Base-by-base conservation (phyloP, 805 yeast genomes). In the Schizosaccharomyces japonicus region DNA sequence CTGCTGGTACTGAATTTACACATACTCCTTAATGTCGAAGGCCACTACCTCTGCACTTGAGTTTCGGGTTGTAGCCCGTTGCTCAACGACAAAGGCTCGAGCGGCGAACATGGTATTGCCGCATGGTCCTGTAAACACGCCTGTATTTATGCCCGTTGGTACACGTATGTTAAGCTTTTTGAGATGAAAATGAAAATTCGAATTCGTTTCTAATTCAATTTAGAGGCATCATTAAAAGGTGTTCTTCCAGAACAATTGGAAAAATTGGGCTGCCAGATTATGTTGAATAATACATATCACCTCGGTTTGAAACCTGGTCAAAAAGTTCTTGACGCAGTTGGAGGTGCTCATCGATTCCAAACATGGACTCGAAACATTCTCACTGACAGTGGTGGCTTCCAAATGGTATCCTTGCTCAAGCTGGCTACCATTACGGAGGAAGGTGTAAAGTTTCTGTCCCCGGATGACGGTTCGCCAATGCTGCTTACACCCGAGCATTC, bases 81-180 rank as follows among this genome's bases (percentile, higher is more conserved):
- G 70, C 56, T 62, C 68, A 17, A 56, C 56, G 21, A 58, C 69
- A 10, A 63, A 63, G 50, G 70, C 70, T 15, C 58, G 70, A 8
- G 70, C 69, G 3, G 59, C 68, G 32, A 58, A 54, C 21, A 57
- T 66, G 65, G 54, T 53, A 17, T 15, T 26, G 21, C 28, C 50
- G 31, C 45, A 28, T 28, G 19, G 31, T 11, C 21, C 15, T 15
- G 19, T 30, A 15, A 5, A 21, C 15, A 33, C 28, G 17, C 32
- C 34, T 42, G 29, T 15, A 31, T 8, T 29, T 4, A 26, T 32
- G 11, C 47, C 55, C 53, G 64, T 66, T 6, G 57, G 62, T 39
- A 63, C 70, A 2, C 70, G 70, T 2, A 67, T 66, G 58, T 66
- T 66, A 53, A 66, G 66, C 69, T 70, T 70, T 1, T 70, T 66